Percentiles rank a stretch among this genome's conserved stretches.
Conservation (phyloP, 768 basidiomycete species). For the Trametes gibbosa region DNA sequence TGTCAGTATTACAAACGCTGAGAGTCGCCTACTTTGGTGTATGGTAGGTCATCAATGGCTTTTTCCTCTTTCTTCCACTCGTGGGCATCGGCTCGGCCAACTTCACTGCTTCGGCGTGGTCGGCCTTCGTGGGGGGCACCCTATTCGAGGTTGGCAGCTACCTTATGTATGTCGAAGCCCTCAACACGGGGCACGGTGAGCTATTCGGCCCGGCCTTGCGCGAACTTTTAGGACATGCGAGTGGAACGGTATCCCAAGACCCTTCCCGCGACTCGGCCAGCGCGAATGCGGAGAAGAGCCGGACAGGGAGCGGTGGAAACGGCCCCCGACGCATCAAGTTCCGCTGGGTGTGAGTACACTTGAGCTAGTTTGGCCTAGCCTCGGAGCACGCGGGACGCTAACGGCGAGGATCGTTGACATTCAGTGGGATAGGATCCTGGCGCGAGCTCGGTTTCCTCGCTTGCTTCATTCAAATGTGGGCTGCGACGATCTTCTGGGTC, state of each 20-base stretch:
- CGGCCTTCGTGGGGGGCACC: conserved; percentile 57
- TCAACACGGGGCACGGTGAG: conserved; percentile 43
- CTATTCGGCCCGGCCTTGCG: conserved; percentile 37
- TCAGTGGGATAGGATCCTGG: conserved; percentile 25
- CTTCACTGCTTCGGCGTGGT: conserved; percentile 36
- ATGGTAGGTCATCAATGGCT: conserved; percentile 57
- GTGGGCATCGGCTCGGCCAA: conserved; percentile 29
- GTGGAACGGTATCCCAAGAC: not conserved
- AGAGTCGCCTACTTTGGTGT: not conserved
- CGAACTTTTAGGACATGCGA: conserved; percentile 14
- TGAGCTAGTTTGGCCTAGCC: conserved; percentile 31
- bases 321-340: conserved; percentile 1
- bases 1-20: conserved; percentile 36
- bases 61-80: conserved; percentile 50
- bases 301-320: not conserved
- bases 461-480: conserved; percentile 49
- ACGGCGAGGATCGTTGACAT: conserved; percentile 27
- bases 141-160: conserved; percentile 59
- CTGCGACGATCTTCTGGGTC: conserved; percentile 64
- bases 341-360: conserved; percentile 27
- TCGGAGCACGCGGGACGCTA: conserved; percentile 36
- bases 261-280: not conserved
- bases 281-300: conserved; percentile 2
- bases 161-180: conserved; percentile 52
- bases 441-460: conserved; percentile 50